These are phyloP conservation scores for Corinectria fuckeliana DNA, from an alignment of 2,329 filamentous ascomycete genomes.

Conservation along the genomic window DNA sequence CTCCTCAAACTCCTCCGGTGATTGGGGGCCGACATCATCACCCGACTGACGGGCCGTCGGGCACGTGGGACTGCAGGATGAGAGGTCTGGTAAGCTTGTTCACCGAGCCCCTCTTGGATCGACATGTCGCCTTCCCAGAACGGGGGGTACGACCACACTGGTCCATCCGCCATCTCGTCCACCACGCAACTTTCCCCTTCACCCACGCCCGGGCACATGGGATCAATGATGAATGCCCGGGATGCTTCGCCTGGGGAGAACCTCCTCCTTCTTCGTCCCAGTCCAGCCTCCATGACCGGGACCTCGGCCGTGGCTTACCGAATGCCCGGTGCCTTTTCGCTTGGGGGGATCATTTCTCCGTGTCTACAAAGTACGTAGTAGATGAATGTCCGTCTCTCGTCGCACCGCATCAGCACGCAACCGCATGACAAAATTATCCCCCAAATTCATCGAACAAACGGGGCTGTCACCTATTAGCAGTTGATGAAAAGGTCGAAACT, in stretches of 20 bases:
- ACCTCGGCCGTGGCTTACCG: neutral
- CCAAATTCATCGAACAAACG: neutral
- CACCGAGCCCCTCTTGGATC: conserved; percentile 31
- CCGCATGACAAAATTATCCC: neutral
- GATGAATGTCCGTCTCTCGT: conserved; percentile 9
- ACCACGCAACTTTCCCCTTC: conserved; percentile 14
- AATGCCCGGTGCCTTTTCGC: neutral
- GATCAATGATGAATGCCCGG: neutral
- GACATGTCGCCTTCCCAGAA: conserved; percentile 21
- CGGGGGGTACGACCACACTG: conserved; percentile 16
- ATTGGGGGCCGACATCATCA: conserved; percentile 27
- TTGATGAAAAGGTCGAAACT: conserved; percentile 9
- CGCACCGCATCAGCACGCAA: neutral
- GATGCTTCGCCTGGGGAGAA: neutral
- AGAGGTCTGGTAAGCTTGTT: neutral
- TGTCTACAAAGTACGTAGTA: neutral
- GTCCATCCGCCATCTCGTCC: conserved; percentile 16
- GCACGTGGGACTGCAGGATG: conserved; percentile 29
- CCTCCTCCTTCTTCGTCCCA: neutral
- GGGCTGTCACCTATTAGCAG: neutral
- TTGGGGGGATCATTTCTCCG: conserved; percentile 11
- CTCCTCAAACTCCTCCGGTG: conserved; percentile 12
- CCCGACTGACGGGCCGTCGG: conserved; percentile 28
- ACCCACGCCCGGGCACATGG: neutral
- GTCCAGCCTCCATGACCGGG: neutral